These are phyloP conservation scores for Fremontodendron californicum DNA, from an alignment of 345 rosid genomes.

Conservation along the genomic window DNA sequence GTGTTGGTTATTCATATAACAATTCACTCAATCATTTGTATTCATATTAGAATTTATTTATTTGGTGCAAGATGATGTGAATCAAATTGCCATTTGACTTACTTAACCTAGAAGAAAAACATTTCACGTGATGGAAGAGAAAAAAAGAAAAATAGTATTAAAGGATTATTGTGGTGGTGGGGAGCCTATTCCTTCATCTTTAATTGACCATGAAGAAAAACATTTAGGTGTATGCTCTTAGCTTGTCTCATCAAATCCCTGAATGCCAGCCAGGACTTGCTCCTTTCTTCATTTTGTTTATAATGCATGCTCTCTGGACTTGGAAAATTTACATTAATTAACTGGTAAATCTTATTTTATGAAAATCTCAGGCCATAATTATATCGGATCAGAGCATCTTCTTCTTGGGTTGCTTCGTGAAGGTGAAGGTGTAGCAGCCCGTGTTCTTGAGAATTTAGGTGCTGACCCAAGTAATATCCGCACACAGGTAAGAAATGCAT, in stretches of 20 bases:
- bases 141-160: not conserved
- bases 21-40: not conserved
- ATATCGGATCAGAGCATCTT: slow-evolving; percentile 98
- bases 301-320: not conserved
- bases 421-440: slow-evolving; percentile 99
- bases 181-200: not conserved
- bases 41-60: not conserved
- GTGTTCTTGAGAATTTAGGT: slow-evolving; percentile 93
- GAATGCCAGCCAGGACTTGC: not conserved
- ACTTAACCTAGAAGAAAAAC: not conserved
- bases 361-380: slow-evolving; percentile 74
- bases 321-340: not conserved
- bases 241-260: not conserved
- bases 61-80: not conserved
- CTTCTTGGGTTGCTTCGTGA: slow-evolving; percentile 94
- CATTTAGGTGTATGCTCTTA: not conserved
- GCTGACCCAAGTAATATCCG: slow-evolving; percentile 91
- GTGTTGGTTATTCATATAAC: not conserved
- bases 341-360: not conserved
- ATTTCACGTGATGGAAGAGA: not conserved
- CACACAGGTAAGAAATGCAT: slow-evolving; percentile 59
- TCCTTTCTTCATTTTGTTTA: not conserved
- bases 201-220: too few species aligned
- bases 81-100: not conserved
- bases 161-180: not conserved